Evolutionary conservation across 2,329 filamentous ascomycete genomes (phyloP).

Genomic region (Colletotrichum chrysophilum): DNA sequence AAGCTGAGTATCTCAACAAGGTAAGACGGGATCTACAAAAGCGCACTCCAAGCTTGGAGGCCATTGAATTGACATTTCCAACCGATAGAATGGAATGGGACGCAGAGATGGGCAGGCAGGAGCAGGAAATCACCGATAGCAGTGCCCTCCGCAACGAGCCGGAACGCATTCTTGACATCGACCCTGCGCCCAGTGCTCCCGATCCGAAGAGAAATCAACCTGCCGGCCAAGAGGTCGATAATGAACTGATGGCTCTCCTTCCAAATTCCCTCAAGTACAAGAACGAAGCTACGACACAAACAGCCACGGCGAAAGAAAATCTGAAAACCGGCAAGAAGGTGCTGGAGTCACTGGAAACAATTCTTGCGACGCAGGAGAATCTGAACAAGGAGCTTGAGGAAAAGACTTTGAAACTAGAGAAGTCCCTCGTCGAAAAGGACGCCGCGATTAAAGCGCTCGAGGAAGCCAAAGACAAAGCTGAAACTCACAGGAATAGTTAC

Average conservation of each 20-base stretch:
- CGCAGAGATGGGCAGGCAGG: not conserved
- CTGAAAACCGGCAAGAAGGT: not conserved
- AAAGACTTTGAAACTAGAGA: not conserved
- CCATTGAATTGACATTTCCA: not conserved
- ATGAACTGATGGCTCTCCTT: not conserved
- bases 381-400: not conserved
- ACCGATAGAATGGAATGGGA: not conserved
- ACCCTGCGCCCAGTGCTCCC: not conserved
- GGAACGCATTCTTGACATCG: too few relatives aligned
- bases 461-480: not conserved
- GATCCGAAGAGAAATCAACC: not conserved
- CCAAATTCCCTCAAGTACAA: not conserved
- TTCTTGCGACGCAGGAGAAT: not conserved
- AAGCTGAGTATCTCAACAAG: not conserved
- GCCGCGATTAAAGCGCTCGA: not conserved
- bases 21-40: not conserved
- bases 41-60: not conserved
- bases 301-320: not conserved
- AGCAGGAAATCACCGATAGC: not conserved
- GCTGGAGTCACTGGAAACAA: not conserved
- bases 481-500: too few relatives aligned
- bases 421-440: not conserved
- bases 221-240: not conserved
- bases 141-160: not conserved
- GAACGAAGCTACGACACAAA: not conserved